Percentiles rank a stretch among this genome's conserved stretches.
Evolutionary conservation across 2,329 filamentous ascomycete genomes (phyloP).

Genomic region (Colletotrichum lupini): DNA sequence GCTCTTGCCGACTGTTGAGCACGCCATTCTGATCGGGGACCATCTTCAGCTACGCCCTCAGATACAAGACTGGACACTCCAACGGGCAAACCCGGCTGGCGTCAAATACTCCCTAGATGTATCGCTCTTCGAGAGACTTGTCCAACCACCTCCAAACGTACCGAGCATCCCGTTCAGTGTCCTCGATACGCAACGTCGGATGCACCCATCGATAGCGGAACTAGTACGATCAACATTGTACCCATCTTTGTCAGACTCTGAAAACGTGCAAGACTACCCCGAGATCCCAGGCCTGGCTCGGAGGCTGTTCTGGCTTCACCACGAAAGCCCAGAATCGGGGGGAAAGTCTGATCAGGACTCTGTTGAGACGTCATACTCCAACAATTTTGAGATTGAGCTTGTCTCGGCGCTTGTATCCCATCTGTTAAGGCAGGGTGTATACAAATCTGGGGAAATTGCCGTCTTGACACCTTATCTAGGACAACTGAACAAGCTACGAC

Average conservation of each 20-base stretch:
- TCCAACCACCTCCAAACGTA: constrained; percentile 42
- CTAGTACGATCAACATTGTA: constrained; percentile 70
- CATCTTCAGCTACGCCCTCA: constrained; percentile 71
- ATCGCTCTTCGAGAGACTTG: constrained; percentile 71
- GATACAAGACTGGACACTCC: constrained; percentile 65
- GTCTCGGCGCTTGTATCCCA: constrained; percentile 71
- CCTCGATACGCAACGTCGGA: constrained; percentile 71
- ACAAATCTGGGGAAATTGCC: constrained; percentile 71
- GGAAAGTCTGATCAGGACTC: constrained; percentile 41
- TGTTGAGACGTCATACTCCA: constrained; percentile 60
- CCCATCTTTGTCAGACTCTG: constrained; percentile 62
- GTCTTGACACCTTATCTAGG: constrained; percentile 75
- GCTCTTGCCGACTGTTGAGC: constrained; percentile 68
- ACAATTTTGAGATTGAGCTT: constrained; percentile 73
- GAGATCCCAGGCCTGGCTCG: constrained; percentile 64
- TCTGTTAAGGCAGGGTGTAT: constrained; percentile 72
- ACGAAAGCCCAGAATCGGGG: constrained; percentile 45
- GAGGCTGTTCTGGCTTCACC: constrained; percentile 72
- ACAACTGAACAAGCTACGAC: constrained; percentile 64
- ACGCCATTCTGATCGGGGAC: constrained; percentile 73
- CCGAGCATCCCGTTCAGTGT: constrained; percentile 44
- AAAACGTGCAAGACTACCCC: constrained; percentile 50
- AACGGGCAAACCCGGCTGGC: constrained; percentile 60
- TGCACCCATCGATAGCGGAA: constrained; percentile 71
- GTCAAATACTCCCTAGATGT: constrained; percentile 65